Base-by-base conservation (phyloP, 495 filamentous ascomycete genomes). In the Sordaria brevicollis region DNA sequence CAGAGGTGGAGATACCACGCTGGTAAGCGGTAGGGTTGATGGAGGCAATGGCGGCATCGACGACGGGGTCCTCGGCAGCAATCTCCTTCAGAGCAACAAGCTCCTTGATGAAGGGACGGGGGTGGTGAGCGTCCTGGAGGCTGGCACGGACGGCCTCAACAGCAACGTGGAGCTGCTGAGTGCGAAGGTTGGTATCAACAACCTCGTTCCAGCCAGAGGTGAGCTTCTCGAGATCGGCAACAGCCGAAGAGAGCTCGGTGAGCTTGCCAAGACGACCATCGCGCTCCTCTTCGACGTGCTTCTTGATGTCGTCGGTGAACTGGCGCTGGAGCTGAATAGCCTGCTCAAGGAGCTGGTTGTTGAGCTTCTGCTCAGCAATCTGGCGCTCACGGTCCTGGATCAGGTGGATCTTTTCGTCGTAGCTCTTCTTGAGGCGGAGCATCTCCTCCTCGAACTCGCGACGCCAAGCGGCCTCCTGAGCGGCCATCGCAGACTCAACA, bases 21-120 rank as follows among this genome's bases (percentile, higher is more conserved):
- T 97, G 94, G 81, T 99, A 99, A 37, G 96, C 93, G 13, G 86
- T 85, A 7, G 95, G 95, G 82, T 95, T 93, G 82, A 99, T 97
- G 68, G 93, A 95, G 3, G 89, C 90, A 74, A 99, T 96, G 37
- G 95, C 95, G 15, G 94, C 94, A 72, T 91, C 88, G 68, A 97
- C 90, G 9, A 97, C 91, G 2, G 90, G 80, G 77, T 97, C 91
- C 43, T 92, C 89, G 19, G 84, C 81, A 25, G 93, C 92, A 72
- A 96, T 89, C 79, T 97, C 93, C 82, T 97, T 97, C 54, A 99
- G 85, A 33, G 96, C 95, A 19, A 94, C 92, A 3, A 99, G 86
- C 80, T 99, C 95, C 66, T 87, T 87, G 72, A 96, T 83, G 79
- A 99, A 99, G 0, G 95, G 95, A 29, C 89, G 87, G 41, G 94